Evolutionary conservation across 768 basidiomycete species (phyloP), one percentile per base, ranked within the genome.

Genomic region (Boletus tomentosulus): DNA sequence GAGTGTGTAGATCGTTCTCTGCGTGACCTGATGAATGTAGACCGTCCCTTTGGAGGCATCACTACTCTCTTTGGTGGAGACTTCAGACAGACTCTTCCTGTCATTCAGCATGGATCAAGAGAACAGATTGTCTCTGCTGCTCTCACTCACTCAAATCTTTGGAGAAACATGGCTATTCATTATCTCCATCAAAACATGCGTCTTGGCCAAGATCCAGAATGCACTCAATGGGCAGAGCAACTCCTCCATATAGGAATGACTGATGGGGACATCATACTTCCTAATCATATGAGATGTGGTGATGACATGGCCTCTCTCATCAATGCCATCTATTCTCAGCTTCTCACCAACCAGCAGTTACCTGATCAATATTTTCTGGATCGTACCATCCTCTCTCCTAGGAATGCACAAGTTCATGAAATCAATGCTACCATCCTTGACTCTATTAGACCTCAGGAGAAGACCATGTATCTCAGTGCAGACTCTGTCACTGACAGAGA

Each of bases 101-200:
- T 82, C 0, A 65, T 81, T 10, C 60, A 54, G 0, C 59, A 68
- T 55, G 78, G 76, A 1, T 62, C 66, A 4, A 56, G 71, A 34
- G 63, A 64, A 30, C 67, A 77, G 9, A 76, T 78, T 62, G 64
- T 79, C 4, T 54, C 55, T 55, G 73, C 73, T 2, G 66, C 65
- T 4, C 57, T 79, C 0, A 65, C 61, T 24, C 48, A 60, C 9
- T 79, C 76, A 22, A 28, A 56, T 10, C 60, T 81, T 0, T 81
- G 80, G 78, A 22, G 34, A 4, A 39, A 44, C 8, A 61, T 77
- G 34, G 15, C 56, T 7, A 51, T 75, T 9, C 57, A 76, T 2
- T 58, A 48, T 35, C 35, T 48, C 1, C 12, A 37, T 16, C 30
- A 33, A 19, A 46, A 46, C n/a, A 46, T 46, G 44, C 8, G 44